A percentile compares a stretch with the other conserved stretches of the same genome.
Conservation (phyloP, 169 alveolate genomes). For the Babesia divergens region DNA sequence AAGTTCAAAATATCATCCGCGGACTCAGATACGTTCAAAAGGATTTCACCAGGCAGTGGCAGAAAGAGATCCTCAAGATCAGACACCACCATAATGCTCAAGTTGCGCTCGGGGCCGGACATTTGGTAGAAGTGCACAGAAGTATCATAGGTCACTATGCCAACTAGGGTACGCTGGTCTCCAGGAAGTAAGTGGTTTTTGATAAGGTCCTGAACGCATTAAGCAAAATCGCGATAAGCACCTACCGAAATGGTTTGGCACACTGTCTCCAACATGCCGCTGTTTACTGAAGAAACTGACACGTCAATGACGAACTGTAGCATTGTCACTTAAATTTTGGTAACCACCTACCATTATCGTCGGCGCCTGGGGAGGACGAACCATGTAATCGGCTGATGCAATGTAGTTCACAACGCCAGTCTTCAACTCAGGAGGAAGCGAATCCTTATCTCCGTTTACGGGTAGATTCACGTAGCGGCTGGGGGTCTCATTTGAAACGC, state of each 20-base stretch:
- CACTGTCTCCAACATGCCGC: constrained; percentile 87
- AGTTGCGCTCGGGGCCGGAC: constrained; percentile 77
- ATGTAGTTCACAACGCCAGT: constrained; percentile 91
- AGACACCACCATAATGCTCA: constrained; percentile 89
- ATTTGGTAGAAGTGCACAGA: constrained; percentile 91
- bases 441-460: constrained; percentile 74
- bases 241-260: constrained; percentile 82
- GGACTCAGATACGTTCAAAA: constrained; percentile 83
- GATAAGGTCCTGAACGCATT: constrained; percentile 31
- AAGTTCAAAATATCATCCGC: constrained; percentile 72
- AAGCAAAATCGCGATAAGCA: constrained; percentile 21
- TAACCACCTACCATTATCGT: constrained; percentile 78
- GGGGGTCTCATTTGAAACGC: constrained; percentile 88
- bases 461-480: constrained; percentile 78
- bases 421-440: constrained; percentile 34
- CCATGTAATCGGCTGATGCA: constrained; percentile 95
- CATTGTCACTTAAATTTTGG: background rate
- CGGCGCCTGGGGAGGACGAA: constrained; percentile 95
- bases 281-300: constrained; percentile 84
- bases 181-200: constrained; percentile 33
- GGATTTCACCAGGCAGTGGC: constrained; percentile 90
- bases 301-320: constrained; percentile 84
- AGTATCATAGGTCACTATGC: constrained; percentile 93
- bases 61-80: constrained; percentile 89
- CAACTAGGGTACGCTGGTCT: constrained; percentile 87